These are phyloP conservation scores for Zymoseptoria brevis DNA, from an alignment of 2,329 filamentous ascomycete genomes.

Conservation along the genomic window DNA sequence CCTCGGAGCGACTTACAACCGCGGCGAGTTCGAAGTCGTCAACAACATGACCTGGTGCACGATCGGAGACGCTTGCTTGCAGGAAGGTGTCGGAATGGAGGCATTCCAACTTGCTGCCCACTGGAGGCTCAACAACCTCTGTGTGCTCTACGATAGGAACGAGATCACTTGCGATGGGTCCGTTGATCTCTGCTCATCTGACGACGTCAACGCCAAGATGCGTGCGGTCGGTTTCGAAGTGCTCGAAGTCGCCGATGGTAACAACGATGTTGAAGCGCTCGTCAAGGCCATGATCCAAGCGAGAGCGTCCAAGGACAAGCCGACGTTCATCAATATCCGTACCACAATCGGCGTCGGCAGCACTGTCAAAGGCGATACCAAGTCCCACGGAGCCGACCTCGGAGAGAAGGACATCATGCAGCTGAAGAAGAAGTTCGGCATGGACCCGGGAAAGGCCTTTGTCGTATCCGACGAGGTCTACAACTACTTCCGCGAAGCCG, in stretches of 20 bases:
- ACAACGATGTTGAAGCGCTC: conserved; percentile 44
- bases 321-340: conserved; percentile 49
- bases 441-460: conserved; percentile 39
- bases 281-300: conserved; percentile 39
- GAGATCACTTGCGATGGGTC: conserved; percentile 52
- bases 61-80: conserved; percentile 51
- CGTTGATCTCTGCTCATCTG: conserved; percentile 44
- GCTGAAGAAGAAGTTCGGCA: conserved; percentile 46
- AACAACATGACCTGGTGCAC: conserved; percentile 50
- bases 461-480: conserved; percentile 38
- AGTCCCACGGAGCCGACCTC: conserved; percentile 52
- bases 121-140: conserved; percentile 48
- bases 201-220: conserved; percentile 53
- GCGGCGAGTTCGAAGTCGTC: conserved; percentile 41
- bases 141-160: conserved; percentile 54
- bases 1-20: conserved; percentile 48
- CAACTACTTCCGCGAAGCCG: conserved; percentile 46
- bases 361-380: conserved; percentile 43
- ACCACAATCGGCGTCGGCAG: conserved; percentile 50
- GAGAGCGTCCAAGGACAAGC: conserved; percentile 34
- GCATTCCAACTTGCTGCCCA: conserved; percentile 51
- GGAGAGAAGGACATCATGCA: conserved; percentile 46
- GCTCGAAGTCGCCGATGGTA: conserved; percentile 47
- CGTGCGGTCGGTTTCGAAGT: conserved; percentile 49
- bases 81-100: conserved; percentile 52